Base-by-base conservation (phyloP, 345 rosid species). In the Gossypium turneri region DNA sequence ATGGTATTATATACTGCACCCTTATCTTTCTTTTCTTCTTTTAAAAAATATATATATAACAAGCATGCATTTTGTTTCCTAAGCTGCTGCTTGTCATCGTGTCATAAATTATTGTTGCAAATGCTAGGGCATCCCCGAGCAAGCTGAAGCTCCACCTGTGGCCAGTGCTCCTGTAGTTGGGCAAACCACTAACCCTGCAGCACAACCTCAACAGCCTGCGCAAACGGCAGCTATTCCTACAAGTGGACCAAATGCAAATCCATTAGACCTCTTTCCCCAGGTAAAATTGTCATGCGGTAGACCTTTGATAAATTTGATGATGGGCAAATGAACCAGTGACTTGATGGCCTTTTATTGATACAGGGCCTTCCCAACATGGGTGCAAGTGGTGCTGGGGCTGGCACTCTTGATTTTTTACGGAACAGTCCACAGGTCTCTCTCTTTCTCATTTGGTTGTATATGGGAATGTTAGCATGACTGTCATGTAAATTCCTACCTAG, bases 301-400 rank as follows among this genome's bases (percentile, higher is more conserved):
- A 34, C 7, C 7, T 34, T 34, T 34, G 41, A 5, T 34, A 34
- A 34, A 34, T 34, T 34, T 34, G 27, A 61, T 47, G 12, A 56
- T 27, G 56, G 27, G 16, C 12, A 19, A 20, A 19, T 53, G 24
- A n/a, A 71, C 50, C 55, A 68, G 74, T 7, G 16, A 75, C 43
- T 66, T 48, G 47, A 50, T 16, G 51, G 13, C 63, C 59, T 79
- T 73, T 38, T 62, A 51, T 64, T 64, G 70, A 53, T 59, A 61
- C 88, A 94, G 98, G 98, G 98, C 75, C 87, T 94, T 90, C 94
- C 98, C 13, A 87, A 77, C 78, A 73, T 86, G 83, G 97, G 97
- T 63, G 76, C 89, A 73, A 93, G 82, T 73, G 88, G 59, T 47
- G 89, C 87, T 71, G 92, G 90, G 53, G 93, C 88, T 0, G 94